Percentiles rank a stretch among this genome's conserved stretches.
These are phyloP conservation scores for Tetragonia tetragonoides DNA, from an alignment of 148 eudicot species.

Conservation along the genomic window DNA sequence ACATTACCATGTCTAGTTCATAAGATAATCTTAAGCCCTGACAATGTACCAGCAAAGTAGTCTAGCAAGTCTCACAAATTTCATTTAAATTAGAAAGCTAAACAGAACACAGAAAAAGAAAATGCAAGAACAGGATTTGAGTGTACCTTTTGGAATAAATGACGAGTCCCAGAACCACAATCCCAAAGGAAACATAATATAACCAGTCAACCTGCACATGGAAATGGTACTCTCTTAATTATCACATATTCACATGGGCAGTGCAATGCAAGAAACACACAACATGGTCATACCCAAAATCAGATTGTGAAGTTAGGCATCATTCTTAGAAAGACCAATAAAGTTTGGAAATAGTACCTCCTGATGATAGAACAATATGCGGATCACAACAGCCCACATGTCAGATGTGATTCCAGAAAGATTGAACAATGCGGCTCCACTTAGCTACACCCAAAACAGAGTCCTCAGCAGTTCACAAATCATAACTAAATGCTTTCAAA, in stretches of 20 bases:
- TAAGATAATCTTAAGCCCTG: too few species aligned
- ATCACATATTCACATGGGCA: not conserved
- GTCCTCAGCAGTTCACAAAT: not conserved
- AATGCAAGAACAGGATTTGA: constrained; percentile 4
- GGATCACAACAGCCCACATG: constrained; percentile 91
- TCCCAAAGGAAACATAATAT: constrained; percentile 61
- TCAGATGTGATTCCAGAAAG: constrained; percentile 87
- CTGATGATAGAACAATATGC: constrained; percentile 76
- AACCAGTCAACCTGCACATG: constrained; percentile 82
- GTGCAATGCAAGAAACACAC: not conserved
- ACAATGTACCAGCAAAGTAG: not conserved
- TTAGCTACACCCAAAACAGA: constrained; percentile 39
- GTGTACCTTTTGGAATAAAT: constrained; percentile 67
- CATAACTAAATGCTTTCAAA: not conserved
- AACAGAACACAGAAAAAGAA: not conserved
- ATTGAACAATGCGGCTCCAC: constrained; percentile 83
- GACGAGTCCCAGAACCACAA: constrained; percentile 66
- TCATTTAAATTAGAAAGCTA: not conserved
- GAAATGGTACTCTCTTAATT: not conserved
- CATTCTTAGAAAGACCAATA: not conserved
- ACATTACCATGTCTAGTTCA: too few species aligned
- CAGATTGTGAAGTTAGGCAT: not conserved
- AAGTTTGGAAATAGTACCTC: constrained; percentile 41
- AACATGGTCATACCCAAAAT: not conserved
- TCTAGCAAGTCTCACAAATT: not conserved